Evolutionary conservation across 139 green algal genomes (phyloP).

Genomic region (Pleodorina starrii): DNA sequence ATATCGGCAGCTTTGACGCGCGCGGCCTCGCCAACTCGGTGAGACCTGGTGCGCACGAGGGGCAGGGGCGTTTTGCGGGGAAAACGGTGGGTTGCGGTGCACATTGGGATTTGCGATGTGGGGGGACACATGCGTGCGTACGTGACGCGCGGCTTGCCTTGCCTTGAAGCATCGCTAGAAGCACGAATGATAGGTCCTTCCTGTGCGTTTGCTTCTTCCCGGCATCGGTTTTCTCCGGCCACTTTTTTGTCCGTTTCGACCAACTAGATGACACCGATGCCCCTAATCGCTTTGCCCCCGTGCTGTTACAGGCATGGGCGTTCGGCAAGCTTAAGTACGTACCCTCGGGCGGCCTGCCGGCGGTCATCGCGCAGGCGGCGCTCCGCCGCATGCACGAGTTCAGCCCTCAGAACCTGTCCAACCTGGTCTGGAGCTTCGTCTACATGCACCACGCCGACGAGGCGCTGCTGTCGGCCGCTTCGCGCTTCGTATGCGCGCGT

Average conservation of each 20-base stretch:
- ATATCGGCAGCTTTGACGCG: constrained; percentile 67
- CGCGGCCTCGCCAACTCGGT: constrained; percentile 71
- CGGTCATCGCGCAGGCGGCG: constrained; percentile 57
- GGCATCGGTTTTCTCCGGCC: too few species aligned
- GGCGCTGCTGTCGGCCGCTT: constrained; percentile 58
- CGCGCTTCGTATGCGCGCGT: constrained; percentile 38
- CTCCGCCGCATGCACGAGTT: constrained; percentile 58
- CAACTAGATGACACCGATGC: too few species aligned
- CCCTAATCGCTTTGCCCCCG: too few species aligned
- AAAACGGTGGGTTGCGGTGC: too few species aligned
- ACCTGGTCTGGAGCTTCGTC: constrained; percentile 75
- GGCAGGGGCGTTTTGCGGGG: too few species aligned
- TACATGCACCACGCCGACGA: constrained; percentile 74
- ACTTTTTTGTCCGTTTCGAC: background rate
- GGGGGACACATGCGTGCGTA: too few species aligned
- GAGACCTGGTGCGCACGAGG: too few species aligned
- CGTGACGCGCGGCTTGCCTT: too few species aligned
- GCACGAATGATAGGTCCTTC: too few species aligned
- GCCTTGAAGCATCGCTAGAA: too few species aligned
- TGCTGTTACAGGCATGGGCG: constrained; percentile 66
- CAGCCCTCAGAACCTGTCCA: constrained; percentile 66
- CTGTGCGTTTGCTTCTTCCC: too few species aligned
- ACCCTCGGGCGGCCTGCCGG: constrained; percentile 59
- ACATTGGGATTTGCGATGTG: too few species aligned
- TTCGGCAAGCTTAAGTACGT: constrained; percentile 74